phyloP scores from a whole-genome alignment of 768 basidiomycete species.

The Lepiota brunneoincarnata region DNA sequence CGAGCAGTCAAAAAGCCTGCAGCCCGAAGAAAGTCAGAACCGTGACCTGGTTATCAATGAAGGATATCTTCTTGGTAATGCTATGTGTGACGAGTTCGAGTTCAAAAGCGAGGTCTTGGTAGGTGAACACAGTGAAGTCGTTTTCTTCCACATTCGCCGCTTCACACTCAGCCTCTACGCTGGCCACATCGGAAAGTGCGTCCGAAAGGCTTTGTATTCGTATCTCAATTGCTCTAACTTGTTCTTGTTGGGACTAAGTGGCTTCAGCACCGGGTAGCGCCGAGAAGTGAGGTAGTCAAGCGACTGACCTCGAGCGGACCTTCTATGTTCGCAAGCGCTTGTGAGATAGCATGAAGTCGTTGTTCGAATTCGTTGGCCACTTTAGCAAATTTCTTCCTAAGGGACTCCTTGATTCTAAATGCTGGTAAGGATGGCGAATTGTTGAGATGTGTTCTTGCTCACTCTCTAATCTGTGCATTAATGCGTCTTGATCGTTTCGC shows the following conservation, averaged over 20 bases:
- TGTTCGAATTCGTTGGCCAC: constrained; percentile 76
- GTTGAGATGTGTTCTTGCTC: constrained; percentile 23
- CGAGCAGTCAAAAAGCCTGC: neutral
- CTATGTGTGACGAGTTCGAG: constrained; percentile 78
- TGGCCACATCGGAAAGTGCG: constrained; percentile 49
- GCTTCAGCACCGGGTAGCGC: neutral
- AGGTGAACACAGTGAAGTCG: constrained; percentile 89
- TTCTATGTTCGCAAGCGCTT: constrained; percentile 69
- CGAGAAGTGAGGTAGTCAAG: constrained; percentile 18
- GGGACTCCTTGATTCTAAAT: constrained; percentile 73
- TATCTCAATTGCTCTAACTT: constrained; percentile 60
- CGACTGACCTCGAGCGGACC: constrained; percentile 68
- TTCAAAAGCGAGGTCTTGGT: constrained; percentile 88
- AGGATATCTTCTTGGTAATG: constrained; percentile 86
- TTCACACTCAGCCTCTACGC: constrained; percentile 72
- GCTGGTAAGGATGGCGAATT: constrained; percentile 1
- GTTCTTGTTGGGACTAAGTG: constrained; percentile 68
- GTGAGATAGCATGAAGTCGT: constrained; percentile 61
- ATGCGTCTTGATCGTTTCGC: constrained; percentile 75
- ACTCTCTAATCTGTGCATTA: constrained; percentile 89
- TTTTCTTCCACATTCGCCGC: constrained; percentile 96
- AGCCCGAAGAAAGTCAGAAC: neutral
- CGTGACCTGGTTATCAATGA: constrained; percentile 90
- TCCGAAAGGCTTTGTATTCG: constrained; percentile 66
- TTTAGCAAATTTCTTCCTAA: constrained; percentile 75